A percentile compares a stretch with the other conserved stretches of the same genome.
phyloP scores from a whole-genome alignment of 2,329 filamentous ascomycete species.

The Xylaria hypoxylon region DNA sequence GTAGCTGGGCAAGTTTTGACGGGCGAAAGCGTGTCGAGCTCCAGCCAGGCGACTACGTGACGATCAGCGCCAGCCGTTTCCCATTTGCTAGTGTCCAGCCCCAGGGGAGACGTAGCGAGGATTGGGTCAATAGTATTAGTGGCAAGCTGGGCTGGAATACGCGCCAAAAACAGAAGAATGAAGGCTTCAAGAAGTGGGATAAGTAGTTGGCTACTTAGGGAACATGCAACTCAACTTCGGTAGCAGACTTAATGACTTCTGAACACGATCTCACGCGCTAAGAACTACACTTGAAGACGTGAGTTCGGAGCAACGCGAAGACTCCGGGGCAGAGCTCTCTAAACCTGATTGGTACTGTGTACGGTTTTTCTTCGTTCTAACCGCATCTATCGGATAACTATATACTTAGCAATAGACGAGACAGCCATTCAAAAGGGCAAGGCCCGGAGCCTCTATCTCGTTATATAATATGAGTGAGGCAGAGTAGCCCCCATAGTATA shows the following conservation, averaged over 20 bases:
- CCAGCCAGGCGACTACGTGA: constrained; percentile 83
- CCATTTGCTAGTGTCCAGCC: constrained; percentile 83
- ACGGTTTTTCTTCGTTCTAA: too few species aligned
- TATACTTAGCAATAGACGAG: neutral
- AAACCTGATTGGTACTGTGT: neutral
- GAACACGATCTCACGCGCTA: neutral
- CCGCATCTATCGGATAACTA: neutral
- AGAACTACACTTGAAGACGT: neutral
- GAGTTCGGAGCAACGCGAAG: neutral
- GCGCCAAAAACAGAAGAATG: constrained; percentile 78
- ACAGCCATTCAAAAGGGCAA: neutral
- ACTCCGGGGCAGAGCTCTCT: neutral
- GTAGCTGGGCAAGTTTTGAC: constrained; percentile 98
- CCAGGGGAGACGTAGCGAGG: constrained; percentile 75
- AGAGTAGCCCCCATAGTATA: neutral
- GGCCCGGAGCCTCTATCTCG: neutral
- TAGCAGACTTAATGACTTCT: neutral
- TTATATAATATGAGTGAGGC: neutral
- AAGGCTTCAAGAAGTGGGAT: constrained; percentile 64
- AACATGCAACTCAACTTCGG: neutral
- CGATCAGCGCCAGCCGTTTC: constrained; percentile 82
- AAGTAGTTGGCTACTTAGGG: constrained; percentile 33
- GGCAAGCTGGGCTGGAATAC: constrained; percentile 86
- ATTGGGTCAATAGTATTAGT: constrained; percentile 85
- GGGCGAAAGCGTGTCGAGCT: constrained; percentile 89